A percentile compares a stretch with the other conserved stretches of the same genome.
Evolutionary conservation across 257 asterid species (phyloP).

Genomic region (Ophiorrhiza pumila): DNA sequence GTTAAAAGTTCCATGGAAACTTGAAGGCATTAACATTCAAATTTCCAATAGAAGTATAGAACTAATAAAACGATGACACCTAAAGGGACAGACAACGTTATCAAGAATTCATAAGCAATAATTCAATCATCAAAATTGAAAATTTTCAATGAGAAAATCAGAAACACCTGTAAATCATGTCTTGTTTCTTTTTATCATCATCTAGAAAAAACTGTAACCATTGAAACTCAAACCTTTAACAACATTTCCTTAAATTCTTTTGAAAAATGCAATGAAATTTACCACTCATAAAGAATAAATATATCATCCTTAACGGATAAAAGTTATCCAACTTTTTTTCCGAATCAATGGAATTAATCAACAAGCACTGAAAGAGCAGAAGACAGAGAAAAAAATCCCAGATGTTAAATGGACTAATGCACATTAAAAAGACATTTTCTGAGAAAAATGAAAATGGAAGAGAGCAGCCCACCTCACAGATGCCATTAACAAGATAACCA

Average conservation of each 20-base stretch:
- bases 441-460: not conserved
- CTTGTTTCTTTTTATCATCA: not conserved
- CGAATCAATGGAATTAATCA: not conserved
- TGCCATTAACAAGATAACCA: conserved; percentile 89
- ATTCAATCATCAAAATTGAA: not conserved
- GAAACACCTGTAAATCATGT: not conserved
- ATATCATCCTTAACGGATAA: not conserved
- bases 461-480: conserved; percentile 63
- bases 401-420: not conserved
- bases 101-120: not conserved
- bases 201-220: not conserved
- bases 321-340: not conserved
- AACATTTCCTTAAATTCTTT: not conserved
- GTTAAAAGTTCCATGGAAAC: not conserved
- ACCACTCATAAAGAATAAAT: not conserved
- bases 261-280: not conserved
- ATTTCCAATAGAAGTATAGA: not conserved
- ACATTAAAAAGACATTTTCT: not conserved
- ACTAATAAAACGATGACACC: not conserved
- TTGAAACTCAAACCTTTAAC: not conserved
- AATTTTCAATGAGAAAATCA: not conserved
- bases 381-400: not conserved
- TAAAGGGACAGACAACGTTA: not conserved
- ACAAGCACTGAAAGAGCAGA: not conserved
- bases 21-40: not conserved